These are phyloP conservation scores for Yarrowia osloensis DNA, from an alignment of 805 yeast species.

Conservation along the genomic window DNA sequence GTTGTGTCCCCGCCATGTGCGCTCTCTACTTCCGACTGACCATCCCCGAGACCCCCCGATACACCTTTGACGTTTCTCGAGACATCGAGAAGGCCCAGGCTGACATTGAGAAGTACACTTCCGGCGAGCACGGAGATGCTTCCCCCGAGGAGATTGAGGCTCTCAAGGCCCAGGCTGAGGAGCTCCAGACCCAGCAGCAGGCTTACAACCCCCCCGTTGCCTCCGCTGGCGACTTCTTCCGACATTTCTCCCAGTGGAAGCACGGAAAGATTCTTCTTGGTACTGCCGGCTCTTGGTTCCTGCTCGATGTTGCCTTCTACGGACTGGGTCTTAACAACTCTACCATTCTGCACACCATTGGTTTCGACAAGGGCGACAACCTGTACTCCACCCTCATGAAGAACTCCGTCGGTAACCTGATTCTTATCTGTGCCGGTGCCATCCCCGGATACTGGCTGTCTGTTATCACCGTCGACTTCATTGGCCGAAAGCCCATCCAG, in stretches of 20 bases:
- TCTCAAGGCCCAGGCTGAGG: constrained; percentile 54
- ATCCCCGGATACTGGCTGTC: constrained; percentile 66
- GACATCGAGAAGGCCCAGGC: constrained; percentile 44
- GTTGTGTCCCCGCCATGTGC: constrained; percentile 82
- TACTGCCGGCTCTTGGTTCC: constrained; percentile 61
- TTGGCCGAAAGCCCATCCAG: constrained; percentile 63
- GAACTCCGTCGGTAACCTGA: constrained; percentile 79
- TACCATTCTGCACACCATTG: constrained; percentile 53
- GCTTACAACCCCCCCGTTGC: constrained; percentile 68
- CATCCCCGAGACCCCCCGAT: constrained; percentile 93
- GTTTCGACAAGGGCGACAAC: constrained; percentile 63
- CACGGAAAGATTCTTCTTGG: constrained; percentile 71
- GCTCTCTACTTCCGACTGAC: constrained; percentile 89
- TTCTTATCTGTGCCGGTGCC: constrained; percentile 89
- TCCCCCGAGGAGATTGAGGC: constrained; percentile 48
- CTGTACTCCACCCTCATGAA: constrained; percentile 56
- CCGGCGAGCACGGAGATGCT: constrained; percentile 58
- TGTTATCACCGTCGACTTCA: constrained; percentile 54
- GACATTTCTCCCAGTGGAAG: constrained; percentile 83
- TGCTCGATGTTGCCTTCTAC: constrained; percentile 64
- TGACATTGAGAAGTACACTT: constrained; percentile 47
- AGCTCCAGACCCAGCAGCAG: constrained; percentile 50
- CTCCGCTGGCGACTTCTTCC: constrained; percentile 67
- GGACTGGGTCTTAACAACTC: constrained; percentile 60
- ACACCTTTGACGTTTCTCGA: constrained; percentile 71